Percentiles rank a stretch among this genome's conserved stretches.
phyloP scores from a whole-genome alignment of 768 basidiomycete species.

The Ramaria rubella region DNA sequence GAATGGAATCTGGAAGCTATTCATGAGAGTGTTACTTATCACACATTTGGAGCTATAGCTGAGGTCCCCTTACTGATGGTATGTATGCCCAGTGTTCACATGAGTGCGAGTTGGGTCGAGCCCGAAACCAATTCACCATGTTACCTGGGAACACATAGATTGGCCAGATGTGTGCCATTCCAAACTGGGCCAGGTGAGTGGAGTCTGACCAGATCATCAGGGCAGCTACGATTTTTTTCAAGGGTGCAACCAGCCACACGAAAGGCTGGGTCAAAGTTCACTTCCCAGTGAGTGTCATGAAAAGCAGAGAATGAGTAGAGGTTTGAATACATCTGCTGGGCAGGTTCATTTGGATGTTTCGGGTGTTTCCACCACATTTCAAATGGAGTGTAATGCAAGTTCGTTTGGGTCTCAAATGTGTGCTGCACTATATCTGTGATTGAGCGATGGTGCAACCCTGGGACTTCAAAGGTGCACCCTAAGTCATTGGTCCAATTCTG shows the following conservation, averaged over 20 bases:
- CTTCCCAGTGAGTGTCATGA: slow-evolving; percentile 23
- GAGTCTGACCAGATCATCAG: slow-evolving; percentile 30
- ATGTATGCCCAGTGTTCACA: slow-evolving; percentile 38
- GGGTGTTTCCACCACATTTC: slow-evolving; percentile 19
- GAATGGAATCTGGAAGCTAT: no score
- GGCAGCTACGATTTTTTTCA: slow-evolving; percentile 18
- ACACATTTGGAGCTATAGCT: no score
- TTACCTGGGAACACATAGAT: no score
- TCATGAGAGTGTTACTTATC: no score
- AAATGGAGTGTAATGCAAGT: slow-evolving; percentile 27
- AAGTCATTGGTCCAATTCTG: background rate
- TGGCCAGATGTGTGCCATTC: no score
- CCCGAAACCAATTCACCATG: slow-evolving; percentile 26
- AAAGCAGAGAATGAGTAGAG: slow-evolving; percentile 17
- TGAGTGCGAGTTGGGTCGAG: slow-evolving; percentile 29
- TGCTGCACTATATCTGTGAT: slow-evolving; percentile 22
- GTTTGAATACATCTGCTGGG: slow-evolving; percentile 21
- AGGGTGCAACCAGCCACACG: slow-evolving; percentile 18
- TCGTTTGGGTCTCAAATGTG: slow-evolving; percentile 17
- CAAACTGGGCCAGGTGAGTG: slow-evolving; percentile 33
- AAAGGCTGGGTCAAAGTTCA: no score
- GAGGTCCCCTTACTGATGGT: slow-evolving; percentile 32
- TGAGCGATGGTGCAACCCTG: slow-evolving; percentile 18
- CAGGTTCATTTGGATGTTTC: background rate
- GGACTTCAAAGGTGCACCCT: slow-evolving; percentile 13